Evolutionary conservation across 768 basidiomycete genomes (phyloP), one percentile per base, ranked within the genome.

Genomic region (Suillus sp.): DNA sequence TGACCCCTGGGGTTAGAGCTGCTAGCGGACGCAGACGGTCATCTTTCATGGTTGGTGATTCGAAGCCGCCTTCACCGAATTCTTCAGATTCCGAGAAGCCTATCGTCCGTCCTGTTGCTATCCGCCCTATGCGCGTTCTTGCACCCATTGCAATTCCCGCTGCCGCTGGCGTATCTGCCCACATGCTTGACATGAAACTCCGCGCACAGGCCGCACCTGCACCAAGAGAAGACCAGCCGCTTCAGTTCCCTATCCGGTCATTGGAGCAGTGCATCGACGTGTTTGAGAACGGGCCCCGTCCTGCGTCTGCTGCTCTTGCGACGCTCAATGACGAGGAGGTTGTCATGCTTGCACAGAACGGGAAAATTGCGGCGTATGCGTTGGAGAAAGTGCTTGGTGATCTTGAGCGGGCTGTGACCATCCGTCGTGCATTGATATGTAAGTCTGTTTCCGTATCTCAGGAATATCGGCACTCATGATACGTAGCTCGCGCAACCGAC

Each of bases 321-420:
- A 79, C 85, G 66, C 77, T 99, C 70, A 91, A 85, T 59, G 94
- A 99, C 68, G 96, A 99, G 72, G 97, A 99, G 76, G 81, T 99
- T 50, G 89, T 99, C 61, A 60, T 95, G 62, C 81, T 99, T 51
- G 84, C 89, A 2, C 93, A 96, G 78, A 89, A 88, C 65, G 94
- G 95, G 35, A 97, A 96, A 85, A 90, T 99, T 62, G 90, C 92
- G 1, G 84, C 92, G n/a, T 99, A 99, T 75, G 92, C 93, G 32
- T 77, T 99, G 62, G 97, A 99, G 79, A 99, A 98, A 80, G 88
- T 94, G 35, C 77, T 98, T n/a, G 94, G 88, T 60, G 89, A 95
- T 67, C 78, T 91, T 1, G 92, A 94, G 69, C 80, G 97, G 50
- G 96, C 97, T 42, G 96, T 99, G 2, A 76, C 82, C 37, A 84